Conservation (phyloP, 305 asterid genomes). For the Coffea humblotiana region DNA sequence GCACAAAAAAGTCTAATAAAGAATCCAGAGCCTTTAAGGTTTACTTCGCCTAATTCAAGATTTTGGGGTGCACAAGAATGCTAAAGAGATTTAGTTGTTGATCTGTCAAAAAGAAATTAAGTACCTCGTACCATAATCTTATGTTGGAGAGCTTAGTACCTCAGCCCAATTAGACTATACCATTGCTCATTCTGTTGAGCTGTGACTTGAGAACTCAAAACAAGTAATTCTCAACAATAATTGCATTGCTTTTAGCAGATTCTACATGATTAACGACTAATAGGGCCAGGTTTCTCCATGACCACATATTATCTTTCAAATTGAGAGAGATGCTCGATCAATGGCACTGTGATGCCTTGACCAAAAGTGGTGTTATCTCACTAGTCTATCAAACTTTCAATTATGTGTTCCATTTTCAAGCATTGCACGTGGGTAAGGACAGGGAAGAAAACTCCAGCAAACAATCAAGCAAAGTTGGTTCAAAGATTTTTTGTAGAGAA, state of each 20-base stretch:
- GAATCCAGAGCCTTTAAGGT: neutral
- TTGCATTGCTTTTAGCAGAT: neutral
- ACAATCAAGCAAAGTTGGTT: neutral
- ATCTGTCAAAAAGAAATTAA: too few species aligned
- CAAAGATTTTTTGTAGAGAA: neutral
- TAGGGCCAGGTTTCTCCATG: neutral
- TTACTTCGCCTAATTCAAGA: neutral
- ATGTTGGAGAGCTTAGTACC: neutral
- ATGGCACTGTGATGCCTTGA: neutral
- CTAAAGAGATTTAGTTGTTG: neutral
- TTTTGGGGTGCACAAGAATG: neutral
- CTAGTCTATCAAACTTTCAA: constrained; percentile 4
- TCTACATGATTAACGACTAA: neutral
- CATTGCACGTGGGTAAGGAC: constrained; percentile 15
- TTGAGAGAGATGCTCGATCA: neutral
- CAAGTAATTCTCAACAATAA: neutral
- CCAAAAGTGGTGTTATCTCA: neutral
- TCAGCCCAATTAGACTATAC: neutral
- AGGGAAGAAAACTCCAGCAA: constrained; percentile 1
- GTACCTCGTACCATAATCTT: neutral
- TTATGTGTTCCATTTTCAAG: neutral
- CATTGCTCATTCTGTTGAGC: neutral
- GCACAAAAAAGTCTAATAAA: too few species aligned
- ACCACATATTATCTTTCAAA: constrained; percentile 5
- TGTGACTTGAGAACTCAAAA: neutral